Evolutionary conservation across 176 grass and related monocot genomes (phyloP).

Genomic region (Areca catechu): DNA sequence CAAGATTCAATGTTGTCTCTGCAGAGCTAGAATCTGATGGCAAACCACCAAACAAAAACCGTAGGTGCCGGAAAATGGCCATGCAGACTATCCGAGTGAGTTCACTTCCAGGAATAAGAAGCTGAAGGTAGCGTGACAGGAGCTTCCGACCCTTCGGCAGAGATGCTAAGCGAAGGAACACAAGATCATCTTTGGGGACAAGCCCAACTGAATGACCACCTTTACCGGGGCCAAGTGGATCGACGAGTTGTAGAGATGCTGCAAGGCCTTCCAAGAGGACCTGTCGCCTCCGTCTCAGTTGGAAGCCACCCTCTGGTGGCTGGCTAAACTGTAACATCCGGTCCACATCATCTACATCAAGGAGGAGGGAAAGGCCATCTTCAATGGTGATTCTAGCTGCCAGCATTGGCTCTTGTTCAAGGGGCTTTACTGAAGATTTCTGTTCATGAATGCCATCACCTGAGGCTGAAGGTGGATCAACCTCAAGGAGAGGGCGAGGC

Average conservation of each 20-base stretch:
- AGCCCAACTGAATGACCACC: neutral
- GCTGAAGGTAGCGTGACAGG: slow-evolving; percentile 4
- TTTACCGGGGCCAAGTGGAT: slow-evolving; percentile 11
- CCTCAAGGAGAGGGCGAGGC: slow-evolving; percentile 9
- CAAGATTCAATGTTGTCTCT: slow-evolving; percentile 6
- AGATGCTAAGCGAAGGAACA: slow-evolving; percentile 7
- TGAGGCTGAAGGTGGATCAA: slow-evolving; percentile 5
- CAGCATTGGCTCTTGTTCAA: slow-evolving; percentile 13
- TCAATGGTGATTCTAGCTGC: slow-evolving; percentile 13
- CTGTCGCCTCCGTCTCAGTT: slow-evolving; percentile 12
- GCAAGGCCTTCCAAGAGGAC: slow-evolving; percentile 6
- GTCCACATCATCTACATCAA: slow-evolving; percentile 16
- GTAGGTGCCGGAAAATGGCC: slow-evolving; percentile 16
- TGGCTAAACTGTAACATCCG: slow-evolving; percentile 4
- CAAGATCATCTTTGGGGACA: slow-evolving; percentile 12
- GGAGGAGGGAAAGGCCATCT: slow-evolving; percentile 9
- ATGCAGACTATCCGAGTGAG: slow-evolving; percentile 9
- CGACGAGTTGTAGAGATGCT: slow-evolving; percentile 10
- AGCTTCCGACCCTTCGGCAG: slow-evolving; percentile 2
- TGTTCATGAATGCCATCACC: slow-evolving; percentile 1
- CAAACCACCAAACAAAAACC: slow-evolving; percentile 10
- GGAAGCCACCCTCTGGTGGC: slow-evolving; percentile 8
- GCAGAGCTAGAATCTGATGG: slow-evolving; percentile 4
- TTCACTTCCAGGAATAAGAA: slow-evolving; percentile 13
- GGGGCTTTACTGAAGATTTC: slow-evolving; percentile 11